phyloP scores from a whole-genome alignment of 441 rosid species.

The Erodium moschatum region DNA sequence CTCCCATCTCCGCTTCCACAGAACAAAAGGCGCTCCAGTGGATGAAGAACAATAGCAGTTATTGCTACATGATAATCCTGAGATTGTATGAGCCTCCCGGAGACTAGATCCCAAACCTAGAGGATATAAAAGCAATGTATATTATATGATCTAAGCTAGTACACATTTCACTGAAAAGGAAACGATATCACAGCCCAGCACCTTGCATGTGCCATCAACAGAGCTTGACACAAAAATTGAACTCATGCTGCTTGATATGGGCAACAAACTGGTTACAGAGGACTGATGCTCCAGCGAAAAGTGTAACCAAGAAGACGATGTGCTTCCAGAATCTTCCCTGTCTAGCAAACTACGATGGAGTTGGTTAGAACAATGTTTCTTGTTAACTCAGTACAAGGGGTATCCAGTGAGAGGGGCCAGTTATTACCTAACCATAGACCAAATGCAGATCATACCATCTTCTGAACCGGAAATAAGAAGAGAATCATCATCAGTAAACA shows the following conservation, averaged over 20 bases:
- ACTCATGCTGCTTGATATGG: slow-evolving; percentile 23
- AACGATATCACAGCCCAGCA: slow-evolving; percentile 6
- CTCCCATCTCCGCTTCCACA: slow-evolving; percentile 41
- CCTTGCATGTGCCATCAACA: slow-evolving; percentile 49
- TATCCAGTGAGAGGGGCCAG: neutral
- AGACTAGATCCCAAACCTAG: slow-evolving; percentile 43
- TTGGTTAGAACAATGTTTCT: slow-evolving; percentile 18
- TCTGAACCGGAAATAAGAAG: slow-evolving; percentile 43
- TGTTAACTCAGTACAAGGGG: neutral
- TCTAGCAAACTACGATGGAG: slow-evolving; percentile 32
- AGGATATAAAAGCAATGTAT: slow-evolving; percentile 4
- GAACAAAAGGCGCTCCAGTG: slow-evolving; percentile 30
- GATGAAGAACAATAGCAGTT: slow-evolving; percentile 34
- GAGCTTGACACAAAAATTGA: slow-evolving; percentile 39
- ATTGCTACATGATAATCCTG: slow-evolving; percentile 30
- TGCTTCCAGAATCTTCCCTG: slow-evolving; percentile 27
- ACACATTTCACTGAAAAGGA: slow-evolving; percentile 6
- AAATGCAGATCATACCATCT: slow-evolving; percentile 37
- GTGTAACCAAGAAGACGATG: slow-evolving; percentile 24
- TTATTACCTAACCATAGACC: slow-evolving; percentile 43
- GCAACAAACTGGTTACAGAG: slow-evolving; percentile 36
- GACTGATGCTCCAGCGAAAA: slow-evolving; percentile 34
- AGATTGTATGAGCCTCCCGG: slow-evolving; percentile 36
- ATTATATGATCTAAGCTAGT: neutral
- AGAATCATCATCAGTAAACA: slow-evolving; percentile 35